Evolutionary conservation across 2,329 filamentous ascomycete species (phyloP), one percentile per base, ranked within the genome.

Genomic region (Thielaviopsis populi): DNA sequence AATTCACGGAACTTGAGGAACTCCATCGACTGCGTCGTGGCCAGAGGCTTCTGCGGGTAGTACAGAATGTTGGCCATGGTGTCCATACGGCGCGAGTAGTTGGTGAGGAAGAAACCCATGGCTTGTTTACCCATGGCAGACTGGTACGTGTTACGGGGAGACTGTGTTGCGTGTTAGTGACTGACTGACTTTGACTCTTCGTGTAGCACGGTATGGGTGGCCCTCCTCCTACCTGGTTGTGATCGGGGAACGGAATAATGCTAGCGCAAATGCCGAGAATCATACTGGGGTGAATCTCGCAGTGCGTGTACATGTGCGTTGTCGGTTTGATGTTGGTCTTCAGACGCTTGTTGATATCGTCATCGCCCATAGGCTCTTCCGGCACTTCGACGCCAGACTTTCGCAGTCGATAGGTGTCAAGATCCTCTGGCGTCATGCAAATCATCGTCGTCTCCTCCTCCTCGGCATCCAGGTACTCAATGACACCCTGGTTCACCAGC

Each of bases 61-160:
- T 99, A 99, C 3, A 99, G 83, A 72, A 99, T 95, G 70, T 99
- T 99, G 70, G 92, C 88, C 94, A 99, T 99, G 3, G 94, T 99
- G 72, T 99, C 94, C 92, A 99, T 97, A 68, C 94, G 91, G 67
- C 92, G 85, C 48, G 89, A 87, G 74, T 95, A 99, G 73, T 99
- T 99, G 13, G 95, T 99, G 64, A 99, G 80, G 78, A 96, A 96
- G 70, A 97, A 91, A 72, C 95, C 94, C 95, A 99, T 99, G 67
- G 94, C 94, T 82, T 99, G 94, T 77, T 99, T 99, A 79, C 95
- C 94, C 94, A 99, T 99, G 73, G 94, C 94, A 70, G 92, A 96
- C 77, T 97, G 92, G 75, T 96, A 99, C 3, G 92, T 97, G 73
- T 99, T 99, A 87, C 94, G 88, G 69, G 94, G 94, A 67, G 92